Evolutionary conservation across 495 filamentous ascomycete species (phyloP).

Genomic region (Aspergillus homomorphus): DNA sequence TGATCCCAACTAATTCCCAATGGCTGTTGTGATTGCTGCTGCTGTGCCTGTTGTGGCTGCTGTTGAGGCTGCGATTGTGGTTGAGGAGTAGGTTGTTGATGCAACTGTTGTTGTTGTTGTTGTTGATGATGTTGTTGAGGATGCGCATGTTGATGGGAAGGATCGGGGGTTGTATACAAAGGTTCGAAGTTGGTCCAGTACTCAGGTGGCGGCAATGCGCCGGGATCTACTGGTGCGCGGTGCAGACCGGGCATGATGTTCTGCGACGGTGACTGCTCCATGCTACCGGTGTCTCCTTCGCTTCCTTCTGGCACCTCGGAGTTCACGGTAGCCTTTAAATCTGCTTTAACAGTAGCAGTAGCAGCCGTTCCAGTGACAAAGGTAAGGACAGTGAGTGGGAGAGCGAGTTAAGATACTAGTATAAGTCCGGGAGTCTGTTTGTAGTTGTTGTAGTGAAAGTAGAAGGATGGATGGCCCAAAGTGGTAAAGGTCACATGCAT

Average conservation of each 20-base stretch:
- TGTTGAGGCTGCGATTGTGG: constrained; percentile 26
- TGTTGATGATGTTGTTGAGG: constrained; percentile 24
- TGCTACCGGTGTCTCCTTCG: constrained; percentile 21
- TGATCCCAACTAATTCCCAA: constrained; percentile 39
- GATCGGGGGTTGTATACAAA: constrained; percentile 29
- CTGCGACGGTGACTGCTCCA: constrained; percentile 42
- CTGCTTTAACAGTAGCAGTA: not conserved
- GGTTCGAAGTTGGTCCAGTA: constrained; percentile 42
- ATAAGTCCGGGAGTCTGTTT: not conserved
- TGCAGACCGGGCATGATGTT: constrained; percentile 34
- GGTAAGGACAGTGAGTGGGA: not conserved
- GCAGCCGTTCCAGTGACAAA: not conserved
- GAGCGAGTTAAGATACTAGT: constrained; percentile 15
- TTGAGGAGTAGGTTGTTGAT: constrained; percentile 13
- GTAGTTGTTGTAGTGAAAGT: constrained; percentile 6
- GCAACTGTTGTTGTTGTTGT: constrained; percentile 22
- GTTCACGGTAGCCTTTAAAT: too few relatives aligned
- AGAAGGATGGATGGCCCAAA: not conserved
- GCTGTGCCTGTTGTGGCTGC: constrained; percentile 28
- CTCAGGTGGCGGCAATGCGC: constrained; percentile 25
- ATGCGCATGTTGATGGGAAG: constrained; percentile 26
- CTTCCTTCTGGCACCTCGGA: not conserved
- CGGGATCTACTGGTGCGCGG: constrained; percentile 27
- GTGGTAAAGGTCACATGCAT: constrained; percentile 20
- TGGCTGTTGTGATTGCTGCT: constrained; percentile 19